Base-by-base conservation (phyloP, 192 early-diverging fungal genomes). In the Entomortierella beljakovae region DNA sequence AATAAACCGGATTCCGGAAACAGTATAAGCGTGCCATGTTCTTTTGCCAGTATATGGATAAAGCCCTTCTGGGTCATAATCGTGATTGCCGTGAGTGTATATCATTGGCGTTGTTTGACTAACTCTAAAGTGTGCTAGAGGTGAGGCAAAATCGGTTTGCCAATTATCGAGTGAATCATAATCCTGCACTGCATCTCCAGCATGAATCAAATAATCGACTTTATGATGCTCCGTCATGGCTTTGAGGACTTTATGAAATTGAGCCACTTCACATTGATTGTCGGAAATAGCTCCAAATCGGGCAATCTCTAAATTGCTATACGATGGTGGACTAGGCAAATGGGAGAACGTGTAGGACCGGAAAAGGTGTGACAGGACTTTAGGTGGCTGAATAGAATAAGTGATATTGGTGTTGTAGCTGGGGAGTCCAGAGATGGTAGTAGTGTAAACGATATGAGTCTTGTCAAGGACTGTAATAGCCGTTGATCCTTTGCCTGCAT, bases 1-100 rank as follows among this genome's bases (percentile, higher is more conserved):
- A 59, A 91, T 90, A 23, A 90, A 85, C 25, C 90, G 88, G 8
- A 90, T 84, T 22, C 86, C 83, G 20, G 89, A 87, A 11, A 93
- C 32, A 1, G 87, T 87, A 23, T 85, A 86, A 28, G 87, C 75
- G 52, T 83, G 85, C 87, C 88, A 88, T 32, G 70, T 80, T 77
- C 83, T 70, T 77, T 87, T 81, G 4, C 75, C 73, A 22, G 91
- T 93, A 49, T 85, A 81, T 2, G 64, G 66, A 31, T 86, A 86
- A n/a, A 69, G 59, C 1, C 83, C 71, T 2, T 64, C 54, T 50
- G 82, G 81, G 76, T 93, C 92, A 58, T 86, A 86, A 55, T 93
- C 92, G 59, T 93, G 92, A 72, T 93, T 93, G 25, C 92, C 92
- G 22, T 91, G 92, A 11, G 87, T 88, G 81, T 91, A 92, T 50